Percentiles rank a stretch among this genome's conserved stretches.
phyloP scores from a whole-genome alignment of 306 rosid species.

The Medicago ruthenica region DNA sequence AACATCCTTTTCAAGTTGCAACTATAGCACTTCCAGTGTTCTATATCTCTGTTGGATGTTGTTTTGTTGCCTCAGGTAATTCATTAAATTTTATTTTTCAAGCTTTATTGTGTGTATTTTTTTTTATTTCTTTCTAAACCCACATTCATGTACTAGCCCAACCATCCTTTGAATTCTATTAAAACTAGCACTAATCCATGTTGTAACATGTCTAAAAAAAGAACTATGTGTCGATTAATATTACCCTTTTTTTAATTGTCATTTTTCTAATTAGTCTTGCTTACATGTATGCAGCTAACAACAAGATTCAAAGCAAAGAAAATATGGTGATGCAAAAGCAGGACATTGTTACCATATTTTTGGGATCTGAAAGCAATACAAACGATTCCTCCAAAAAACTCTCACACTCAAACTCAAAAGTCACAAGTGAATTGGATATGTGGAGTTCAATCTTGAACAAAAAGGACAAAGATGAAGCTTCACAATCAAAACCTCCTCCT shows the following conservation, averaged over 20 bases:
- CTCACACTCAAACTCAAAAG: neutral
- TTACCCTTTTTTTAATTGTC: neutral
- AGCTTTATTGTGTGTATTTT: neutral
- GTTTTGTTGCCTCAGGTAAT: slow-evolving; percentile 49
- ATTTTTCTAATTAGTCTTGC: neutral
- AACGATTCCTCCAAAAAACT: neutral
- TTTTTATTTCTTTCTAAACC: neutral
- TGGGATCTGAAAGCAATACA: neutral
- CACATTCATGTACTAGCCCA: neutral
- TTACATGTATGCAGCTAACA: slow-evolving; percentile 47
- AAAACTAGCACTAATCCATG: neutral
- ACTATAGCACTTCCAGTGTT: slow-evolving; percentile 36
- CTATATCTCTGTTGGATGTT: neutral
- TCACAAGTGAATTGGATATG: neutral
- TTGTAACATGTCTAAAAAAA: neutral
- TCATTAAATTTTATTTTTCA: neutral
- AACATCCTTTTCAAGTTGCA: slow-evolving; percentile 34
- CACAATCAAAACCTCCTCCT: slow-evolving; percentile 45
- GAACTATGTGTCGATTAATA: neutral
- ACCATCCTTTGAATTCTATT: neutral
- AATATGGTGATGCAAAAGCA: neutral
- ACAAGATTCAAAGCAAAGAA: slow-evolving; percentile 40
- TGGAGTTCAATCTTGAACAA: slow-evolving; percentile 69
- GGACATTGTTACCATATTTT: too few species aligned
- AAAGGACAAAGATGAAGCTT: slow-evolving; percentile 42